These are phyloP conservation scores for Tolypocladium inflatum DNA, from an alignment of 2,329 filamentous ascomycete species.

Conservation along the genomic window DNA sequence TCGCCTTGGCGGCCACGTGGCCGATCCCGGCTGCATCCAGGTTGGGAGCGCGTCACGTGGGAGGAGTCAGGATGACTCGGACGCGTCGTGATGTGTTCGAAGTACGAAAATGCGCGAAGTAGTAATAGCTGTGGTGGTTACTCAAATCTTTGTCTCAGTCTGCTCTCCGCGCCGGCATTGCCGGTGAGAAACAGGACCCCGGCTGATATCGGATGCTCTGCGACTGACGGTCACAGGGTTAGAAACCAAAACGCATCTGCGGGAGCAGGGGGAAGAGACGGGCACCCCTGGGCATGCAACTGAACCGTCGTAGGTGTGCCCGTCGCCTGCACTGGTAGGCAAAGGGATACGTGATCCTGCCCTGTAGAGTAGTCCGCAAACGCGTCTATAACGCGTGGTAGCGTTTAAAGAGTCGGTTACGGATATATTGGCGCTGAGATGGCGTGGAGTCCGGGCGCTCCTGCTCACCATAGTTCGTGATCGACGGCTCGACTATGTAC, in stretches of 20 bases:
- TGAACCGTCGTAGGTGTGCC: too few relatives aligned
- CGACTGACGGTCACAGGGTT: too few relatives aligned
- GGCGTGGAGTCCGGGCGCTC: background rate
- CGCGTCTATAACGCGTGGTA: background rate
- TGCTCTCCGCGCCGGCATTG: too few relatives aligned
- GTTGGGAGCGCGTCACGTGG: too few relatives aligned
- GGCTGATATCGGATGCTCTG: too few relatives aligned
- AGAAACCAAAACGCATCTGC: too few relatives aligned
- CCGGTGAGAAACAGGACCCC: too few relatives aligned
- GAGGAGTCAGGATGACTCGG: too few relatives aligned
- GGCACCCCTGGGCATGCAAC: background rate
- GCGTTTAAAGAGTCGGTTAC: background rate
- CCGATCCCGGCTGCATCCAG: background rate
- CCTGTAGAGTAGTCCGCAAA: too few relatives aligned
- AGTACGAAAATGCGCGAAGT: background rate
- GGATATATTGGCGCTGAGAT: background rate
- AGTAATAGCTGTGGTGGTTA: background rate
- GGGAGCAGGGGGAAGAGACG: too few relatives aligned
- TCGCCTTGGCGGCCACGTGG: background rate
- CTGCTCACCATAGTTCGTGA: background rate
- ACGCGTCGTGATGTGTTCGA: background rate
- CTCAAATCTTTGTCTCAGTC: background rate
- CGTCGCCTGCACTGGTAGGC: too few relatives aligned
- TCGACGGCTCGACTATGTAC: background rate
- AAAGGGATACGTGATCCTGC: too few relatives aligned